Percentiles rank a stretch among this genome's conserved stretches.
Conservation (phyloP, 2,329 filamentous ascomycete genomes). For the Colletotrichum noveboracense region DNA sequence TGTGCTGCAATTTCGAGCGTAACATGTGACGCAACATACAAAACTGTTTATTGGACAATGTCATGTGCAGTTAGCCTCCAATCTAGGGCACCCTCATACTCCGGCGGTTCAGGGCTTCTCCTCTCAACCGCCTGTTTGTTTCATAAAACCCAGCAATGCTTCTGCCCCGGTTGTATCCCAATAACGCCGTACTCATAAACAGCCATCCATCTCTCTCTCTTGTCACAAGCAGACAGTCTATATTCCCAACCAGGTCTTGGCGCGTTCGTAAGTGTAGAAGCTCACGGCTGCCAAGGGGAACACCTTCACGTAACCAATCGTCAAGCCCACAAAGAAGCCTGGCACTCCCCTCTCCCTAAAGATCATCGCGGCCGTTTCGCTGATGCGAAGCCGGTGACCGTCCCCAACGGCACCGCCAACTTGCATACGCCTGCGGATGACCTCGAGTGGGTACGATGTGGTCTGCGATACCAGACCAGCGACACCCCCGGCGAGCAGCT, state of each 20-base stretch:
- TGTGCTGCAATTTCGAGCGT: neutral
- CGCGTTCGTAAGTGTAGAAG: conserved; percentile 70
- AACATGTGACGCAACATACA: neutral
- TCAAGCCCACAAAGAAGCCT: conserved; percentile 92
- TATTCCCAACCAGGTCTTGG: conserved; percentile 70
- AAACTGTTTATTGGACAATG: conserved; percentile 4
- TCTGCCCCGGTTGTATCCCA: conserved; percentile 10
- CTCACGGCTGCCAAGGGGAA: conserved; percentile 82
- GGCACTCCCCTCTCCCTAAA: conserved; percentile 74
- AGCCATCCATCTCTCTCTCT: neutral
- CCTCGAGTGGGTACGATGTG: conserved; percentile 90
- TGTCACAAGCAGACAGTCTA: conserved; percentile 33
- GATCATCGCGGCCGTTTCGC: conserved; percentile 79
- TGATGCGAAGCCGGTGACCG: conserved; percentile 77
- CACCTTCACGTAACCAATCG: conserved; percentile 94
- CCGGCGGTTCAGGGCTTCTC: neutral
- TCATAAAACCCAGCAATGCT: conserved; percentile 14
- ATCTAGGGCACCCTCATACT: conserved; percentile 2
- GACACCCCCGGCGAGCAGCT: conserved; percentile 82
- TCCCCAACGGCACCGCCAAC: conserved; percentile 94
- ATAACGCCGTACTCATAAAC: conserved; percentile 14
- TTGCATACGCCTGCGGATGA: conserved; percentile 92
- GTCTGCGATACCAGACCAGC: conserved; percentile 92
- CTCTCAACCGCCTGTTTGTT: neutral
- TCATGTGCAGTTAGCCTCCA: conserved; percentile 5